These are phyloP conservation scores for Oryza australiensis DNA, from an alignment of 176 grass and related monocot species.

Conservation along the genomic window DNA sequence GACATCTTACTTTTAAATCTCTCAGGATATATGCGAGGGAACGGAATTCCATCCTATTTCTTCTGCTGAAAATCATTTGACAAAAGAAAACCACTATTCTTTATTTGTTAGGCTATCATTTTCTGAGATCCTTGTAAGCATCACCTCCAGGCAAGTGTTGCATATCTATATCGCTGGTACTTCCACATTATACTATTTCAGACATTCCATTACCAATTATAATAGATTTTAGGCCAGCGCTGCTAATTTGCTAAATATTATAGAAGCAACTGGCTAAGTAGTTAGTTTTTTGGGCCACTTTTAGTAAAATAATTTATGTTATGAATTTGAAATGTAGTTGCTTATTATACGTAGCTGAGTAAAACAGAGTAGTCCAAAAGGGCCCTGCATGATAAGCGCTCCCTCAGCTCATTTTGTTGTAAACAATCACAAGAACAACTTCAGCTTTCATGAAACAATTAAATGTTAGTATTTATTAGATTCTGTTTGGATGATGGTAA, in stretches of 20 bases:
- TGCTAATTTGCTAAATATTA: slow-evolving; percentile 2
- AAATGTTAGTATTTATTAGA: slow-evolving; percentile 6
- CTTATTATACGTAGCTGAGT: background rate
- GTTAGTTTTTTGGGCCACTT: background rate
- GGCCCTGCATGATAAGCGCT: background rate
- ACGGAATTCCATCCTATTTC: slow-evolving; percentile 86
- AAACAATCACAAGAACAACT: background rate
- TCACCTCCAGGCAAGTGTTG: slow-evolving; percentile 61
- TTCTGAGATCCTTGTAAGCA: slow-evolving; percentile 57
- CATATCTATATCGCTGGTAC: slow-evolving; percentile 15
- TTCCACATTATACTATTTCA: slow-evolving; percentile 16
- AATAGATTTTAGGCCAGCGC: slow-evolving; percentile 21
- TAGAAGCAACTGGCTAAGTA: slow-evolving; percentile 23
- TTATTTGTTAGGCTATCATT: slow-evolving; percentile 57
- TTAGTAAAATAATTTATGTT: slow-evolving; percentile 3
- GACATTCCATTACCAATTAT: background rate
- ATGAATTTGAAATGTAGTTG: slow-evolving; percentile 19
- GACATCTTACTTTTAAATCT: slow-evolving; percentile 35
- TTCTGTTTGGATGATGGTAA: background rate
- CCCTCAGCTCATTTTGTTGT: slow-evolving; percentile 3
- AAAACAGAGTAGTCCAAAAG: slow-evolving; percentile 3
- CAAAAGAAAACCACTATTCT: slow-evolving; percentile 64
- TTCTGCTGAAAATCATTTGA: slow-evolving; percentile 56
- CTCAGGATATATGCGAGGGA: slow-evolving; percentile 95
- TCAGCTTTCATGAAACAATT: background rate